Percentiles rank a stretch among this genome's conserved stretches.
Evolutionary conservation across 164 flowering plant species (phyloP).

Genomic region (Brasenia schreberi): DNA sequence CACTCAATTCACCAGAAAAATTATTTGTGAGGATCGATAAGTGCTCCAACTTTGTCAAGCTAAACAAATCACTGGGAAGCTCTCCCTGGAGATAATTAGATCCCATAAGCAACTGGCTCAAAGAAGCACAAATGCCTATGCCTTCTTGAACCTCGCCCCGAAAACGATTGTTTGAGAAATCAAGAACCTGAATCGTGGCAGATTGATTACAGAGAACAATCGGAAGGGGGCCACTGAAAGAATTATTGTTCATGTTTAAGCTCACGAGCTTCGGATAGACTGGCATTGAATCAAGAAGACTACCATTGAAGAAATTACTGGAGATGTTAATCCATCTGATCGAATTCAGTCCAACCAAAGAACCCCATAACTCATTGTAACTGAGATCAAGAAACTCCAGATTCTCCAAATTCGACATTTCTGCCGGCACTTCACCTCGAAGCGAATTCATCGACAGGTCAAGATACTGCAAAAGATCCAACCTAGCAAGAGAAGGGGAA

Average conservation of each 20-base stretch:
- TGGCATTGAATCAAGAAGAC: conserved; percentile 4
- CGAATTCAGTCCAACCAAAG: conserved; percentile 4
- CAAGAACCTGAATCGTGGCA: conserved; percentile 6
- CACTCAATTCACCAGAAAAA: conserved; percentile 5
- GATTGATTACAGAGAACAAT: conserved; percentile 4
- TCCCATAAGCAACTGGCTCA: neutral
- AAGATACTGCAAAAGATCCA: conserved; percentile 9
- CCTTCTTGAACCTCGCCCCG: conserved; percentile 5
- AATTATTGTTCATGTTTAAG: conserved; percentile 7
- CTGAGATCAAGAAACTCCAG: conserved; percentile 16
- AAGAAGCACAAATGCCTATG: conserved; percentile 1
- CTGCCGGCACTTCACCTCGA: conserved; percentile 6
- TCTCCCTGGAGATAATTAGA: conserved; percentile 5
- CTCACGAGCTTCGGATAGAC: neutral
- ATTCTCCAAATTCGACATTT: conserved; percentile 7
- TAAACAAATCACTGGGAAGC: conserved; percentile 4
- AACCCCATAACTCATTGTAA: conserved; percentile 7
- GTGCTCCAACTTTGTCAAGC: conserved; percentile 2
- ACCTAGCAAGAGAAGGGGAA: conserved; percentile 8
- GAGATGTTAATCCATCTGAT: conserved; percentile 8
- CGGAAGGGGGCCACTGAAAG: conserved; percentile 6
- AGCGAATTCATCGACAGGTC: conserved; percentile 15
- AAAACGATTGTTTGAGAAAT: conserved; percentile 9
- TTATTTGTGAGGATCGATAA: conserved; percentile 4
- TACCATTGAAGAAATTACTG: conserved; percentile 7